Evolutionary conservation across 495 filamentous ascomycete genomes (phyloP), one percentile per base, ranked within the genome.

Genomic region (Daldinia caldariorum): DNA sequence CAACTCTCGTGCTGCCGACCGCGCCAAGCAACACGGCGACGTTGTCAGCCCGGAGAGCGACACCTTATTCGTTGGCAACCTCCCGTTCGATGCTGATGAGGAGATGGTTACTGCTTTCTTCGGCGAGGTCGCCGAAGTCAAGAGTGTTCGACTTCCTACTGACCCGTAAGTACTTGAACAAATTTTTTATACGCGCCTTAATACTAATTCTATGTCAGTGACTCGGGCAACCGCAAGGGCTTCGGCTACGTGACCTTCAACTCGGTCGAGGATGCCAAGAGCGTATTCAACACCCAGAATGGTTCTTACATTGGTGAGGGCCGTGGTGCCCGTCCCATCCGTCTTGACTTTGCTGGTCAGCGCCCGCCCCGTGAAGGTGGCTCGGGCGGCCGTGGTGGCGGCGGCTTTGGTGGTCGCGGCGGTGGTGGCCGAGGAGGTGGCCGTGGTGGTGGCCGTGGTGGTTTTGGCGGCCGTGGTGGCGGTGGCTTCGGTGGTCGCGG

Each of bases 51-150:
- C 93, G 51, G 86, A 88, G 77, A 91, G 87, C 78, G 91, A 94
- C 73, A 99, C 95, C 61, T 86, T 99, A 47, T 99, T 96, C 79
- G 87, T 97, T 63, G 95, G 94, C 72, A 99, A 99, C 84, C 82
- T 99, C 51, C 86, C 90, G 41, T 99, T 97, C 82, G 89, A 91
- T 59, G 90, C 88, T 73, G 88, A 89, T 63, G 90, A 97, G 83
- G 89, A 93, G 51, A 81, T 85, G 61, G 81, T 99, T 61, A 83
- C 83, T 63, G 89, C 90, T 63, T 86, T 89, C 78, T 98, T 97
- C 82, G 86, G 88, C 68, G 84, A 86, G 64, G 86, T 90, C 74
- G 89, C 88, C 67, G 81, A 78, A 71, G 88, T 98, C 77, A 83
- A 88, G 66, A 90, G 91, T 72, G 88, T 97, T 65, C 89, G 93